phyloP scores from a whole-genome alignment of 371 early-diverging fungal species.

The Haplosporangium sp. region DNA sequence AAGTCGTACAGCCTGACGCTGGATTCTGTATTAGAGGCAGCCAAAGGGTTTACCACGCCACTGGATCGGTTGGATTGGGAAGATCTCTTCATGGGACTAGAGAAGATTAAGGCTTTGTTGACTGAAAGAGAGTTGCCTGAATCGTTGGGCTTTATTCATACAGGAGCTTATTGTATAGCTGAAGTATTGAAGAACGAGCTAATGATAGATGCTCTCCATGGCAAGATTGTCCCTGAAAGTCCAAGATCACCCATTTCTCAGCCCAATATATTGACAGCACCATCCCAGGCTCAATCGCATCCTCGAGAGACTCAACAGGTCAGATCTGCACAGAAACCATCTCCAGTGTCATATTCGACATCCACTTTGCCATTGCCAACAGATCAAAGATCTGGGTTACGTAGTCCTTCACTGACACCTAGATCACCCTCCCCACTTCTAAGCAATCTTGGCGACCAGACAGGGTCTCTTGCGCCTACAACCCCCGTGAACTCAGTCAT shows the following conservation, averaged over 20 bases:
- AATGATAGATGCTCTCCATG: slow-evolving; percentile 31
- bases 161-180: slow-evolving; percentile 7
- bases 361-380: not conserved
- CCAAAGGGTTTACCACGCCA: slow-evolving; percentile 41
- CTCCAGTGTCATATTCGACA: not conserved
- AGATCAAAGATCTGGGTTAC: not conserved
- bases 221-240: slow-evolving; percentile 16
- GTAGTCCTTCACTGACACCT: not conserved
- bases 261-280: not conserved
- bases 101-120: slow-evolving; percentile 27
- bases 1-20: slow-evolving; percentile 25
- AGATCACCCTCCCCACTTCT: not conserved
- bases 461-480: not conserved
- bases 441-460: not conserved
- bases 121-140: slow-evolving; percentile 10
- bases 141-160: slow-evolving; percentile 24
- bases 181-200: slow-evolving; percentile 35
- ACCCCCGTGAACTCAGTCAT: not conserved
- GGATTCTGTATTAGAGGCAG: slow-evolving; percentile 37
- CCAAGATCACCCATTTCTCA: slow-evolving; percentile 2
- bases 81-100: slow-evolving; percentile 34
- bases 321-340: not conserved
- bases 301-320: not conserved
- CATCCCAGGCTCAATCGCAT: not conserved
- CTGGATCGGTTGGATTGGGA: slow-evolving; percentile 50